Evolutionary conservation across 768 basidiomycete species (phyloP).

Genomic region (Coprinellus aureogranulatus): DNA sequence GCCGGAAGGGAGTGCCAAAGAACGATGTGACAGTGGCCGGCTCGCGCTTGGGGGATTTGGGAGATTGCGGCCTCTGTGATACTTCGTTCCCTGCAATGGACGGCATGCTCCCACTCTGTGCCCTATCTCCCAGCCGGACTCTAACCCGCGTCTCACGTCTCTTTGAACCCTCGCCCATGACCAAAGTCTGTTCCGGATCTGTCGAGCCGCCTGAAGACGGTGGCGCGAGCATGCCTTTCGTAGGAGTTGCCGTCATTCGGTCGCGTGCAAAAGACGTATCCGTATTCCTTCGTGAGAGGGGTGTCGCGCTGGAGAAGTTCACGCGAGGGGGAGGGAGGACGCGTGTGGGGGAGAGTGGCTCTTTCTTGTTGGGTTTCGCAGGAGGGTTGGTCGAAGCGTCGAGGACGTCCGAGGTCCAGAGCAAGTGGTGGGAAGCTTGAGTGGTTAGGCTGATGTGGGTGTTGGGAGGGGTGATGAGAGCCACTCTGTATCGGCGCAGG

Average conservation of each 20-base stretch:
- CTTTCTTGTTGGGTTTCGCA: neutral
- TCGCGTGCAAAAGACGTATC: neutral
- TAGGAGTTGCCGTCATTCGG: neutral
- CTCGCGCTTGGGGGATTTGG: neutral
- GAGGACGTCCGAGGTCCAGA: slow-evolving; percentile 31
- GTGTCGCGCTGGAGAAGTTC: neutral
- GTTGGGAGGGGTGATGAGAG: slow-evolving; percentile 44
- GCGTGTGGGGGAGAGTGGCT: neutral
- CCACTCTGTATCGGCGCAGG: slow-evolving; percentile 49
- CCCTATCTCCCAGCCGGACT: neutral
- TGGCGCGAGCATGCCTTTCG: neutral
- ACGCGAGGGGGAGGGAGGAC: neutral
- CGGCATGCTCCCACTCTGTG: neutral
- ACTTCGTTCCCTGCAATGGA: neutral
- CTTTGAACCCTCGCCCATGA: neutral
- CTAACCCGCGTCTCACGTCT: neutral
- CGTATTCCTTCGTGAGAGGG: neutral
- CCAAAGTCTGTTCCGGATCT: neutral
- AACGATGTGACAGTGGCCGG: neutral
- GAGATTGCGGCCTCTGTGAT: too few species aligned
- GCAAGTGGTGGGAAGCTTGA: slow-evolving; percentile 52
- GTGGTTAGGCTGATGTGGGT: slow-evolving; percentile 47
- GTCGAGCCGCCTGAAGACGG: neutral
- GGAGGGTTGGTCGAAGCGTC: neutral
- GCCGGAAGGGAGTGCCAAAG: neutral